Base-by-base conservation (phyloP, 345 rosid genomes). In the Eucalyptus tenuipes region DNA sequence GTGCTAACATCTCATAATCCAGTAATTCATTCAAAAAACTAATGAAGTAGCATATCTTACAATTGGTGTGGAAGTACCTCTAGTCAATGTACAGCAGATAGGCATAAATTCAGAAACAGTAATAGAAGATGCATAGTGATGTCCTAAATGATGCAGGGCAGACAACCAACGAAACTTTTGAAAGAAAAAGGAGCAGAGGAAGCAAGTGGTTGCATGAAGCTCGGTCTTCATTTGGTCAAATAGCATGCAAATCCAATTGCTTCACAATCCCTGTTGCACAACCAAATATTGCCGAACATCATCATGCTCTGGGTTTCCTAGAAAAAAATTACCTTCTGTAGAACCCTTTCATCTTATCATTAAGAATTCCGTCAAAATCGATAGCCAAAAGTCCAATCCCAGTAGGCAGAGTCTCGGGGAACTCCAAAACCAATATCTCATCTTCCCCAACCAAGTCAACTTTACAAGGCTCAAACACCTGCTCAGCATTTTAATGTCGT, bases 301-400 rank as follows among this genome's bases (percentile, higher is more conserved):
- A 31, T 68, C 27, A 3, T 18, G 81, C 37, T 71, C 45, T 71
- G 27, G 18, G 81, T 71, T 71, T 71, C 81, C 81, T 37, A 8
- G 81, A 37, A n/a, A 59, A 40, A 4, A 3, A 49, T 50, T 84
- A 98, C 99, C 99, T 97, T 92, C 93, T 93, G 88, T 96, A 98
- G 89, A 98, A 97, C 7, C 99, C 99, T 89, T 95, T 98, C 98
- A 96, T 95, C 93, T 92, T 93, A 55, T 97, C 98, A 91, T 93
- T 98, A 49, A 98, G 92, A 45, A 91, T 89, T 47, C 98, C 99
- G 55, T 91, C 94, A 88, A 95, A 98, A 2, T 61, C 93, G 24
- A 97, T 91, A 40, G 92, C 88, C 89, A 98, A 90, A 89, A 93
- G 93, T 57, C 99, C 99, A 7, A 89, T 25, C 33, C 97, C 98